Conservation (phyloP, 371 early-diverging fungal genomes). For the Syncephalastrum racemosum region DNA sequence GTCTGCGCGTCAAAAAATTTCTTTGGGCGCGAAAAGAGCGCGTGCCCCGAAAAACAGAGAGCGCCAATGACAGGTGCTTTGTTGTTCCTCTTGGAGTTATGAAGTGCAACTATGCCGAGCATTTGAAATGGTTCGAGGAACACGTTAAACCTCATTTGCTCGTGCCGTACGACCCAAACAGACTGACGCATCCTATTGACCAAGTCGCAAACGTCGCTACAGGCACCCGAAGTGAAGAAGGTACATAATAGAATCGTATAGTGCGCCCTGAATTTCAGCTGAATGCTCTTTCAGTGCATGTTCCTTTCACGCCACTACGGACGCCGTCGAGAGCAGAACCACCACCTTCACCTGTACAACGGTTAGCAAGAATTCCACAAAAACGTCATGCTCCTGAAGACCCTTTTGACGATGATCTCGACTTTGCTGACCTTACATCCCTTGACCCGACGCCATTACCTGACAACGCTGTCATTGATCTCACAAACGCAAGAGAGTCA, state of each 20-base stretch:
- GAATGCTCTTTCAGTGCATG: not conserved
- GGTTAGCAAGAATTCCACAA: too few relatives aligned
- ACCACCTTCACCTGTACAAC: not conserved
- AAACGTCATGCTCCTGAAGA: too few relatives aligned
- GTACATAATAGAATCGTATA: not conserved
- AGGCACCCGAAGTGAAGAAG: not conserved
- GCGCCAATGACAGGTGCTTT: too few relatives aligned
- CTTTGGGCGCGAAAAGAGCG: too few relatives aligned
- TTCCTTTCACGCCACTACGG: not conserved
- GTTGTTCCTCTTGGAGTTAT: slow-evolving; percentile 2
- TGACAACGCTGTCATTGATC: slow-evolving; percentile 5
- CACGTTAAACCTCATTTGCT: slow-evolving; percentile 1
- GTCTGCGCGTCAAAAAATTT: too few relatives aligned
- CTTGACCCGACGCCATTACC: not conserved
- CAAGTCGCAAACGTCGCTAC: not conserved
- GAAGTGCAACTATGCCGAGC: slow-evolving; percentile 15
- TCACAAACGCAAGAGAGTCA: not conserved
- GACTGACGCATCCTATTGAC: slow-evolving; percentile 6
- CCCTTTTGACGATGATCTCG: not conserved
- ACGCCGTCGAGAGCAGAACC: not conserved
- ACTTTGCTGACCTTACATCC: not conserved
- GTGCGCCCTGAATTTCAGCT: not conserved
- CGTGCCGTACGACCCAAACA: not conserved
- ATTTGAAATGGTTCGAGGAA: slow-evolving; percentile 8
- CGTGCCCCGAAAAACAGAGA: too few relatives aligned